Evolutionary conservation across 768 basidiomycete species (phyloP).

Genomic region (Termitomyces sp.): DNA sequence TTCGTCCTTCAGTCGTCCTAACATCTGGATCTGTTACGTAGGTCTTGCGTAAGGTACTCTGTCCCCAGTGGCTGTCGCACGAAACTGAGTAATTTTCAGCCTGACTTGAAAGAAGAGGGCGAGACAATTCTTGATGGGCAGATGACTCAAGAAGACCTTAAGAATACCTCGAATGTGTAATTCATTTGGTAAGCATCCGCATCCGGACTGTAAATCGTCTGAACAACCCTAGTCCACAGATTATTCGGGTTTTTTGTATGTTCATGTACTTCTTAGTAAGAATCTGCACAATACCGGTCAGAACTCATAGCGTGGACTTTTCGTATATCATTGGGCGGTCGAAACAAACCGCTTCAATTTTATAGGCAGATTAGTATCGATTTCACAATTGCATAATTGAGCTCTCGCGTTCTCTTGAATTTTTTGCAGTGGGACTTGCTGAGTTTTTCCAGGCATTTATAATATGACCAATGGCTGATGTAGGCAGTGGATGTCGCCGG

Average conservation of each 20-base stretch:
- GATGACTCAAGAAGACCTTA: conserved; percentile 12
- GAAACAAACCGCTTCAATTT: too few relatives aligned
- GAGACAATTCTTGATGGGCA: conserved; percentile 48
- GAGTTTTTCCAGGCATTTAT: too few relatives aligned
- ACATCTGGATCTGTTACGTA: conserved; percentile 9
- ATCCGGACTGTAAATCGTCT: background rate
- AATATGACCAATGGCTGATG: too few relatives aligned
- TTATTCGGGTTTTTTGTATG: background rate
- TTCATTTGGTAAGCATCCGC: background rate
- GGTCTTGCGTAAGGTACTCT: conserved; percentile 29
- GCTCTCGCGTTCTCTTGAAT: too few relatives aligned
- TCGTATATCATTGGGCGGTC: too few relatives aligned
- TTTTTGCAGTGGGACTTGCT: too few relatives aligned
- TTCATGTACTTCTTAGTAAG: background rate
- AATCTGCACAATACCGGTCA: background rate
- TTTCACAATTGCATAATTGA: background rate
- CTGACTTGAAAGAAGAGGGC: conserved; percentile 47
- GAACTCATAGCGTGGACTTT: background rate
- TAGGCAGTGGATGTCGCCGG: too few relatives aligned
- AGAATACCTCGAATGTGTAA: background rate
- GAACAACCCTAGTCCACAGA: background rate
- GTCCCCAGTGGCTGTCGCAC: background rate
- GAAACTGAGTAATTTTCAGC: conserved; percentile 11
- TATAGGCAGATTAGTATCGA: background rate
- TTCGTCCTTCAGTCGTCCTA: background rate